Evolutionary conservation across 208 protist genomes (phyloP), one percentile per base, ranked within the genome.

Genomic region (Phytomonas sp.): DNA sequence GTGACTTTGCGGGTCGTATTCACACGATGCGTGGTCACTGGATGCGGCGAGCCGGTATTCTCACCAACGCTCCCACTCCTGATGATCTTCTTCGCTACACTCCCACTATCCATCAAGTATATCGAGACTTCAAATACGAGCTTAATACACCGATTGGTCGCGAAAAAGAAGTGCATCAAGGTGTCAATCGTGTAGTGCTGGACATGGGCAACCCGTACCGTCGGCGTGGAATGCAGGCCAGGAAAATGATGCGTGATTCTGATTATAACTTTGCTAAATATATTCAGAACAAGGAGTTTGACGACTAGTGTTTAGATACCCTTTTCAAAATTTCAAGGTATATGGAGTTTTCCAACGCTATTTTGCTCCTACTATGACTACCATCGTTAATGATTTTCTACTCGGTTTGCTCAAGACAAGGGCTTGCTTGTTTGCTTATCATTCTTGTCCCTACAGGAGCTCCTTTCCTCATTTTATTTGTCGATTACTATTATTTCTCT

Each of bases 21-120:
- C 91, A 88, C 76, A 96, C 91, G 2, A 93, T 93, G 83, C 88
- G 91, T 28, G 91, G 91, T 0, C 91, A 93, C 67, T 94, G 87
- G 88, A 86, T 87, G 82, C 88, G 88, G 32, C 86, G 84, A 15
- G 84, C 85, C 32, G 75, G 81, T 37, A 66, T 75, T 61, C 73
- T 94, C 31, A 94, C 91, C 3, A 92, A 94, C 66, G 91, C 88
- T 0, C 91, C 91, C 23, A 94, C 88, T 13, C 88, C 91, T 11
- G 88, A 94, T 66, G 91, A 96, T 68, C 46, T 96, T 43, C 82
- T 96, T 61, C 87, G 85, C 29, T 96, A 88, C 82, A 86, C 85
- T 26, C 91, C 91, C 4, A 96, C 91, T 26, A 83, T 96, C 37
- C 91, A 96, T 62, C 91, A 96, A 67, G 87, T 92, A n/a, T 75